These are phyloP conservation scores for Phialophora verrucosa DNA, from an alignment of 2,329 filamentous ascomycete genomes.

Conservation along the genomic window DNA sequence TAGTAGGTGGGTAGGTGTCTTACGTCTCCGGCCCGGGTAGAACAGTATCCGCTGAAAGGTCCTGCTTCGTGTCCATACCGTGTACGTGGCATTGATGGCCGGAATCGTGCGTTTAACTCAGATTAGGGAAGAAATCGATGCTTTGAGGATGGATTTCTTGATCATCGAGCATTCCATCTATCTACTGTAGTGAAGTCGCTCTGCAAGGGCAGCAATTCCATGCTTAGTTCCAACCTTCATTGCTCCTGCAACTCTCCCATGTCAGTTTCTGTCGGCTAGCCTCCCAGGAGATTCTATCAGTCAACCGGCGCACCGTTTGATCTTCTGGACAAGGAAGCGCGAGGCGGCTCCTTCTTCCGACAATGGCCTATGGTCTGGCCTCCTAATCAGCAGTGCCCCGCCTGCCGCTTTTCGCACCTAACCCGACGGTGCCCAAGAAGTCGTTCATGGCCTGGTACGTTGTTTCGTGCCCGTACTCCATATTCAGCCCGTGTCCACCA, in stretches of 20 bases:
- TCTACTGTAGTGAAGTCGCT: background rate
- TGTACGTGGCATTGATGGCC: background rate
- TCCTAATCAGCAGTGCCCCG: background rate
- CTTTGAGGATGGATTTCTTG: background rate
- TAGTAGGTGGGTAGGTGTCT: too few species aligned
- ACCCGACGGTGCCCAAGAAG: conserved; percentile 20
- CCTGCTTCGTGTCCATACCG: too few species aligned
- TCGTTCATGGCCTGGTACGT: conserved; percentile 43
- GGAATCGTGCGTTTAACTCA: background rate
- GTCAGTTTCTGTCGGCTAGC: background rate
- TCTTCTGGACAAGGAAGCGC: background rate
- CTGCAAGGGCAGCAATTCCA: background rate
- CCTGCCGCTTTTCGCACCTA: background rate
- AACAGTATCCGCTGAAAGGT: too few species aligned
- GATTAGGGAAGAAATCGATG: background rate
- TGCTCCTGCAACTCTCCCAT: background rate
- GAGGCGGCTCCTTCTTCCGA: background rate
- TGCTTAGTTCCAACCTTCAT: background rate
- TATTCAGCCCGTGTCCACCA: conserved; percentile 60
- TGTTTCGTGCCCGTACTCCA: conserved; percentile 51
- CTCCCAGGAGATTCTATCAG: too few species aligned
- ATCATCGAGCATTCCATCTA: background rate
- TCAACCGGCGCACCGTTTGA: background rate
- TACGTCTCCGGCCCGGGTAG: too few species aligned
- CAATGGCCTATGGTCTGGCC: background rate